phyloP scores from a whole-genome alignment of 2,329 filamentous ascomycete genomes.

The Xylariales sp. region DNA sequence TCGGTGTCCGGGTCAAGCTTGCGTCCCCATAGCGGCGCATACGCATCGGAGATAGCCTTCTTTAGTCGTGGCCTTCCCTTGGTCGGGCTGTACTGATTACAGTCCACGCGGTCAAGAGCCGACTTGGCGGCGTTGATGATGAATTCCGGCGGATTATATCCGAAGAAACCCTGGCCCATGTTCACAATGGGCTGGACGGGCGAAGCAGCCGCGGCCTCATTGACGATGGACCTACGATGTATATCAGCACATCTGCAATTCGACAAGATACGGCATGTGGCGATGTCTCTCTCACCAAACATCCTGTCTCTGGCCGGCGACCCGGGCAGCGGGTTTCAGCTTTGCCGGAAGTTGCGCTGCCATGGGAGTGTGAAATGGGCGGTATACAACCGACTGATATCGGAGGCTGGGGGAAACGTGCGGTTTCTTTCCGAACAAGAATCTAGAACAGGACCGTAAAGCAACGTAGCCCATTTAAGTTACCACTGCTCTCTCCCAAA shows the following conservation, averaged over 20 bases:
- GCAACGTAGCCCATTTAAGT: constrained; percentile 42
- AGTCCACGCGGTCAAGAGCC: constrained; percentile 90
- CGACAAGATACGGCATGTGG: neutral
- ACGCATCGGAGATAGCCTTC: constrained; percentile 93
- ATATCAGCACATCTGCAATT: constrained; percentile 30
- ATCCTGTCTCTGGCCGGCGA: constrained; percentile 63
- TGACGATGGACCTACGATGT: constrained; percentile 69
- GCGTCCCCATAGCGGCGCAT: constrained; percentile 88
- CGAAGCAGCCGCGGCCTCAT: constrained; percentile 72
- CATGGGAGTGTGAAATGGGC: constrained; percentile 54
- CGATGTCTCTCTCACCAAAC: constrained; percentile 58
- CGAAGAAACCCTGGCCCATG: constrained; percentile 79
- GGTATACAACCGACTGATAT: constrained; percentile 22
- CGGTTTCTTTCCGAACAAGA: constrained; percentile 18
- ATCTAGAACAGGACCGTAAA: constrained; percentile 26
- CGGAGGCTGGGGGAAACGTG: constrained; percentile 8
- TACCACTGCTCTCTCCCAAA: neutral
- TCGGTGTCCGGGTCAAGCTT: constrained; percentile 88
- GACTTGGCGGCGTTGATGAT: constrained; percentile 91
- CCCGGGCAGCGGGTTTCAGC: constrained; percentile 62
- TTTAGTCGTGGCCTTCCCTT: constrained; percentile 91
- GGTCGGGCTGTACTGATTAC: constrained; percentile 98
- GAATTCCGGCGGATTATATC: constrained; percentile 93
- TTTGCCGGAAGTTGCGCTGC: constrained; percentile 54
- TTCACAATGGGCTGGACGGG: constrained; percentile 74